Conservation (phyloP, 768 basidiomycete genomes). For the Tubosaeta sp. region DNA sequence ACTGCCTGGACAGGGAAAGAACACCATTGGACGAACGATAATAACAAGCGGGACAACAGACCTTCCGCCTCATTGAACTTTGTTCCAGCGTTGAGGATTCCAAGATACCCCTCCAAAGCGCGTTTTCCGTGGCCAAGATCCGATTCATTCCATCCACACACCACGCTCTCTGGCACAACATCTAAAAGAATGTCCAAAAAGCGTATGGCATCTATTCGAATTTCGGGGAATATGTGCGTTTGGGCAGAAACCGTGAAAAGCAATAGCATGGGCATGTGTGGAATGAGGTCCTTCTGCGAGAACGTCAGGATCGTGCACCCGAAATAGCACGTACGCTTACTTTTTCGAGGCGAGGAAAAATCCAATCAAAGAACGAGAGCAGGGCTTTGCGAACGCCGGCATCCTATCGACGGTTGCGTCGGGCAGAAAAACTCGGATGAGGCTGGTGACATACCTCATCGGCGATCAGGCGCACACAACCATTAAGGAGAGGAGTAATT, state of each 20-base stretch:
- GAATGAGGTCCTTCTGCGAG: slow-evolving; percentile 59
- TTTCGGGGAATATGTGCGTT: slow-evolving; percentile 93
- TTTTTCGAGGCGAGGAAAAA: slow-evolving; percentile 57
- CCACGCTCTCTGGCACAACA: slow-evolving; percentile 60
- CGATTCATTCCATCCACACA: slow-evolving; percentile 62
- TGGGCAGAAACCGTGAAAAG: slow-evolving; percentile 88
- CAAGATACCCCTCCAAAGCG: slow-evolving; percentile 75
- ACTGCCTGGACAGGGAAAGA: slow-evolving; percentile 15
- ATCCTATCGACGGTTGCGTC: slow-evolving; percentile 49
- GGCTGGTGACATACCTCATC: slow-evolving; percentile 62
- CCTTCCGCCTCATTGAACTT: slow-evolving; percentile 57
- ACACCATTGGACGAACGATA: neutral
- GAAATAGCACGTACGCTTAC: slow-evolving; percentile 34
- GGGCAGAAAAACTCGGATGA: neutral
- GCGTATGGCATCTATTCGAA: slow-evolving; percentile 83
- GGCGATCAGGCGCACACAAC: slow-evolving; percentile 64
- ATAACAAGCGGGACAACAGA: slow-evolving; percentile 18
- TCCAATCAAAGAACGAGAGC: slow-evolving; percentile 66
- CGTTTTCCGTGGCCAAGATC: slow-evolving; percentile 53
- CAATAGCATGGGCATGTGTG: slow-evolving; percentile 72
- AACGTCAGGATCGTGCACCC: slow-evolving; percentile 5
- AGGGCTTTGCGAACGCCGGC: slow-evolving; percentile 71
- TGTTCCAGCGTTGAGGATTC: slow-evolving; percentile 68
- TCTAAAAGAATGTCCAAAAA: slow-evolving; percentile 75
- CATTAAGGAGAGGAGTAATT: slow-evolving; percentile 53